Evolutionary conservation across 2,329 filamentous ascomycete genomes (phyloP).

Genomic region (Dendryphion nanum): DNA sequence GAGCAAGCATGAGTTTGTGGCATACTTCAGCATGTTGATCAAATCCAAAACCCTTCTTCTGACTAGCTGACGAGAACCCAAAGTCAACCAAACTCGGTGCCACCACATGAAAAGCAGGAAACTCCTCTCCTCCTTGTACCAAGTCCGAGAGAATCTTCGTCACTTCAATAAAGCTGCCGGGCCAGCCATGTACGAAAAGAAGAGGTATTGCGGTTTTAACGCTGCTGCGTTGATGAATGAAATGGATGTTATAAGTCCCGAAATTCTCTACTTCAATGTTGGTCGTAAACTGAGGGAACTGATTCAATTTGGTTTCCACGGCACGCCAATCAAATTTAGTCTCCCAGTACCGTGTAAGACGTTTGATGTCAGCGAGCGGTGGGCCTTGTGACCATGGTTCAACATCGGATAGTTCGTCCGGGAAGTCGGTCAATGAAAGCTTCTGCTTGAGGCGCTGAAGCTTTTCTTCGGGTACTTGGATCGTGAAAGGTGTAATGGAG

Average conservation of each 20-base stretch:
- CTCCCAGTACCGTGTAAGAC: slow-evolving; percentile 56
- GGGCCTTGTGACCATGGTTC: slow-evolving; percentile 56
- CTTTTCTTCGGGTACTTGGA: neutral
- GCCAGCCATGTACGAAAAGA: slow-evolving; percentile 65
- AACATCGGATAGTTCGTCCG: neutral
- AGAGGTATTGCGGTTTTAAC: slow-evolving; percentile 56
- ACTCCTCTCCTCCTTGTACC: slow-evolving; percentile 2
- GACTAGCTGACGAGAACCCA: slow-evolving; percentile 1
- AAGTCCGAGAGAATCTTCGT: slow-evolving; percentile 54
- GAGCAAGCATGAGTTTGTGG: neutral
- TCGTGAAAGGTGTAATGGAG: slow-evolving; percentile 1
- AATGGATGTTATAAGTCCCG: neutral
- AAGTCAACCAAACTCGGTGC: slow-evolving; percentile 1
- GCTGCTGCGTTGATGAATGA: slow-evolving; percentile 53
- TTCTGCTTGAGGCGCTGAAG: neutral
- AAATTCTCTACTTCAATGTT: neutral
- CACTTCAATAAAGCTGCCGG: slow-evolving; percentile 64
- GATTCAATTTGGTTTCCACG: slow-evolving; percentile 57
- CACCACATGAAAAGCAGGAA: slow-evolving; percentile 2
- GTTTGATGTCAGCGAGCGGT: slow-evolving; percentile 57
- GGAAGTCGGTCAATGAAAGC: slow-evolving; percentile 3
- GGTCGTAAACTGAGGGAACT: slow-evolving; percentile 57
- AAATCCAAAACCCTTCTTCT: neutral
- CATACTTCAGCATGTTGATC: neutral
- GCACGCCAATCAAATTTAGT: slow-evolving; percentile 57